Conservation (phyloP, 306 rosid species). For the Urtica urens region DNA sequence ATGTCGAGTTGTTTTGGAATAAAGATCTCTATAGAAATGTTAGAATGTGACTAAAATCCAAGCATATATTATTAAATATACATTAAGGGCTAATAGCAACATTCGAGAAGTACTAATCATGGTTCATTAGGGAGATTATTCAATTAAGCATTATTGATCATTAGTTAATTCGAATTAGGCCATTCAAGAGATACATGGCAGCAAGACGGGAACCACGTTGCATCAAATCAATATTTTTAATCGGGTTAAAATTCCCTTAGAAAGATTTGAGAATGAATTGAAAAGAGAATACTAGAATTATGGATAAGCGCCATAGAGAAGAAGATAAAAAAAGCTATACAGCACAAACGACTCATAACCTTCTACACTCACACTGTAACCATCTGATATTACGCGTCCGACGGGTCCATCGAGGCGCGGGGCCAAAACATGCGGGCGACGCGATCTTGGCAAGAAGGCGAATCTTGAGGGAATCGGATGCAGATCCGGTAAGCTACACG, state of each 20-base stretch:
- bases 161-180: slow-evolving; percentile 2
- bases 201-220: slow-evolving; percentile 4
- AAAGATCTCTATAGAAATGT: neutral
- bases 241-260: neutral
- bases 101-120: slow-evolving; percentile 3
- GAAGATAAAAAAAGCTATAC: no score
- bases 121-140: neutral
- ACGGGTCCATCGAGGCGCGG: no score
- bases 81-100: slow-evolving; percentile 2
- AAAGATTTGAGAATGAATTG: neutral
- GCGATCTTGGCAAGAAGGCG: no score
- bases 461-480: no score
- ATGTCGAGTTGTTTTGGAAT: no score
- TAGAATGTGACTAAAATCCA: neutral
- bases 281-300: neutral
- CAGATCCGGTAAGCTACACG: no score
- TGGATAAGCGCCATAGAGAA: neutral
- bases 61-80: neutral
- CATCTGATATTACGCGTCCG: no score
- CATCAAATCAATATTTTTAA: neutral
- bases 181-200: neutral
- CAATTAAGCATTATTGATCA: neutral
- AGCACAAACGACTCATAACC: no score
- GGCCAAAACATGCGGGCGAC: no score
- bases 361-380: no score